phyloP scores from a whole-genome alignment of 805 yeast species.

The Starmera quercuum region DNA sequence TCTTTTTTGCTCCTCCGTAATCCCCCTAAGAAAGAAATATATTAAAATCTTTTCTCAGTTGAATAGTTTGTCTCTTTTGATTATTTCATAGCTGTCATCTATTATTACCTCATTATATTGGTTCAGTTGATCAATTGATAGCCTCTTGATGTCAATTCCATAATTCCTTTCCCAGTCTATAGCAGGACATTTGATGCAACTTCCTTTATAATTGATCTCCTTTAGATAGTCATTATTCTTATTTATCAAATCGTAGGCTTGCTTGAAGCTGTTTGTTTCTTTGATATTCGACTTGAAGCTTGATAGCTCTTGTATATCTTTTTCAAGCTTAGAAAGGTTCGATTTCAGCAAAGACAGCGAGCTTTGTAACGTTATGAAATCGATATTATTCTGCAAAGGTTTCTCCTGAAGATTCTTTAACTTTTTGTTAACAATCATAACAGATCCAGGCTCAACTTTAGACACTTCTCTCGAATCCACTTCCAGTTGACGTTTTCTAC shows the following conservation, averaged over 20 bases:
- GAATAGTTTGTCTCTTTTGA: constrained; percentile 18
- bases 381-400: constrained; percentile 14
- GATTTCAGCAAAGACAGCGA: constrained; percentile 15
- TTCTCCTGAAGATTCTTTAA: constrained; percentile 9
- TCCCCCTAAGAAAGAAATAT: too few relatives aligned
- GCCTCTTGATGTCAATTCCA: constrained; percentile 11
- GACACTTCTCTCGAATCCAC: too few relatives aligned
- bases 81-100: constrained; percentile 18
- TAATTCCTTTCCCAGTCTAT: constrained; percentile 18
- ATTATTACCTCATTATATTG: constrained; percentile 9
- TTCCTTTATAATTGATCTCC: constrained; percentile 20
- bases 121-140: constrained; percentile 5
- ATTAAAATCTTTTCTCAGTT: constrained; percentile 2
- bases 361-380: constrained; percentile 15
- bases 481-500: too few relatives aligned
- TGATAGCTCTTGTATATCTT: constrained; percentile 15
- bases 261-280: constrained; percentile 11
- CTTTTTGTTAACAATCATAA: too few relatives aligned
- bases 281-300: constrained; percentile 13
- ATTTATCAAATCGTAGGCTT: constrained; percentile 6
- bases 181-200: constrained; percentile 15
- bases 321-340: constrained; percentile 3
- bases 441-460: too few relatives aligned
- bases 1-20: too few relatives aligned
- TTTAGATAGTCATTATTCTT: constrained; percentile 13